Percentiles rank a stretch among this genome's conserved stretches.
These are phyloP conservation scores for Hypoxylon sp. DNA, from an alignment of 2,329 filamentous ascomycete genomes.

Conservation along the genomic window DNA sequence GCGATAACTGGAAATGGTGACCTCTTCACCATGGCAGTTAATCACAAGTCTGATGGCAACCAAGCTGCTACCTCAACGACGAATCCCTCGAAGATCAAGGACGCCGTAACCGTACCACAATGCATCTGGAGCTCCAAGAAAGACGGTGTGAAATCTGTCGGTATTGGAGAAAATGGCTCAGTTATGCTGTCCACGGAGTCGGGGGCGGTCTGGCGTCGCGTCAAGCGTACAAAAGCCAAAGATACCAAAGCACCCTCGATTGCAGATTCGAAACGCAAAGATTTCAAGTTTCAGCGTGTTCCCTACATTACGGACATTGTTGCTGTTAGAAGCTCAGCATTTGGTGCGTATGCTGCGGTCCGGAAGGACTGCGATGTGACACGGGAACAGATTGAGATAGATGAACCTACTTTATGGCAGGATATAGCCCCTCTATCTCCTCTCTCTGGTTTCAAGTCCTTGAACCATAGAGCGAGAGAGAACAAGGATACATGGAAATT, in stretches of 20 bases:
- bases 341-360: constrained; percentile 88
- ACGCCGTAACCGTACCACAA: constrained; percentile 78
- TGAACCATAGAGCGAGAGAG: constrained; percentile 49
- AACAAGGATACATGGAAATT: constrained; percentile 53
- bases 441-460: constrained; percentile 66
- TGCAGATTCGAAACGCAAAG: constrained; percentile 73
- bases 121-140: constrained; percentile 91
- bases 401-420: constrained; percentile 74
- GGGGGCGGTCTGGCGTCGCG: constrained; percentile 90
- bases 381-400: constrained; percentile 72
- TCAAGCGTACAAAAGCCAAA: constrained; percentile 83
- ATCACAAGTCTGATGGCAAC: constrained; percentile 69
- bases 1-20: constrained; percentile 86
- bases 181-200: constrained; percentile 94
- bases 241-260: constrained; percentile 55
- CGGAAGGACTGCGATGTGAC: constrained; percentile 86
- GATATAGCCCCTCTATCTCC: constrained; percentile 76
- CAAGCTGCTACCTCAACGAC: constrained; percentile 78
- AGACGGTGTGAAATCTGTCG: constrained; percentile 84
- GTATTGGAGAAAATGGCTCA: constrained; percentile 89
- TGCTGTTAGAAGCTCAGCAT: constrained; percentile 85
- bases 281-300: constrained; percentile 94
- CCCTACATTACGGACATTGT: constrained; percentile 86
- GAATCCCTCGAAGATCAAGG: constrained; percentile 89
- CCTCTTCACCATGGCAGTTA: constrained; percentile 84